These are phyloP conservation scores for Candida albicans DNA, from an alignment of 1,139 yeast species.

Conservation along the genomic window DNA sequence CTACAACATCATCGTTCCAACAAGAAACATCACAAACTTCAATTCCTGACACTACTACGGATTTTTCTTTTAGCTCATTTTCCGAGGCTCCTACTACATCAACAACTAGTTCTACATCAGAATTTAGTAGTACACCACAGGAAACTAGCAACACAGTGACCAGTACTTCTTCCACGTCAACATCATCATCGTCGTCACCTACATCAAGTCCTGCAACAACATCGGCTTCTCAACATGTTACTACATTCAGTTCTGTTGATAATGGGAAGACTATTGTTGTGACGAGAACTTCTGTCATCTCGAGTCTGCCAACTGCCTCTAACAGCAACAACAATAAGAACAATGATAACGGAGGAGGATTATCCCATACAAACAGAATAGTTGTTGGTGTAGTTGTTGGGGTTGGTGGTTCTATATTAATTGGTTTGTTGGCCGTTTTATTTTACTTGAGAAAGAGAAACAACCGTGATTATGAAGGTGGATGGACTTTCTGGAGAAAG, in stretches of 20 bases:
- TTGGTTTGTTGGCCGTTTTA: conserved; percentile 37
- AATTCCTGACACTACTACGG: not conserved
- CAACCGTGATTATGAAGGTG: conserved; percentile 32
- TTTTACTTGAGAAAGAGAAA: conserved; percentile 38
- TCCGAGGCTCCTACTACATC: conserved; percentile 2
- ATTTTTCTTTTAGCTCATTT: not conserved
- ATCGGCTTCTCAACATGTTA: conserved; percentile 18
- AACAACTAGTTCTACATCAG: conserved; percentile 1
- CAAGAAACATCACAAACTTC: not conserved
- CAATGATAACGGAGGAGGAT: conserved; percentile 27
- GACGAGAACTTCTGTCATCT: conserved; percentile 36
- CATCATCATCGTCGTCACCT: conserved; percentile 4
- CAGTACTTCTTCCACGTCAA: conserved; percentile 6
- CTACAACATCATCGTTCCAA: too few relatives aligned
- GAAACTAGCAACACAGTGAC: conserved; percentile 1
- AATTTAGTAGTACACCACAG: too few relatives aligned
- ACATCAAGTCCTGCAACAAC: conserved; percentile 6
- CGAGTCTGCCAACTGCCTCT: conserved; percentile 31
- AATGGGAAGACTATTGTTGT: conserved; percentile 41
- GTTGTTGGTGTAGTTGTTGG: conserved; percentile 56
- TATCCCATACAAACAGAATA: conserved; percentile 44
- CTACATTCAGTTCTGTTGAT: conserved; percentile 35
- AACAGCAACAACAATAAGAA: conserved; percentile 15
- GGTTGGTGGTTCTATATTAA: conserved; percentile 46
- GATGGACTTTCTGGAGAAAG: conserved; percentile 56